Percentiles rank a stretch among this genome's conserved stretches.
phyloP scores from a whole-genome alignment of 2,329 filamentous ascomycete species.

The Hyphodiscus sp. region DNA sequence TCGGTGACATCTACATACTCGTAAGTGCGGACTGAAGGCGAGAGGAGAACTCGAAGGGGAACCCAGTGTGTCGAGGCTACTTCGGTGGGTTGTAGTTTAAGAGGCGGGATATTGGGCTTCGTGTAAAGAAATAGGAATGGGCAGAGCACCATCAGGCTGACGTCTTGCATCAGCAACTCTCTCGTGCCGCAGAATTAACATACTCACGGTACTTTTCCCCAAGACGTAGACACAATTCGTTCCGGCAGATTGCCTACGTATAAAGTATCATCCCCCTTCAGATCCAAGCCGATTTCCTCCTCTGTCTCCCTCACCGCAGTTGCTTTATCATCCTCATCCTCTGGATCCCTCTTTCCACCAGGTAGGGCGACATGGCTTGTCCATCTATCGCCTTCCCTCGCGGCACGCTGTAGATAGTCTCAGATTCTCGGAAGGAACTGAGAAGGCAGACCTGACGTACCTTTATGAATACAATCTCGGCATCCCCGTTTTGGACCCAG shows the following conservation, averaged over 20 bases:
- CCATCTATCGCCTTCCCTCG: slow-evolving; percentile 60
- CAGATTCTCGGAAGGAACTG: too few relatives aligned
- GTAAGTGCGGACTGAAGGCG: slow-evolving; percentile 51
- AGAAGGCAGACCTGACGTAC: too few relatives aligned
- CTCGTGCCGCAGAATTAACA: background rate
- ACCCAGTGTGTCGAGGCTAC: slow-evolving; percentile 67
- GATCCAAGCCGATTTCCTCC: slow-evolving; percentile 61
- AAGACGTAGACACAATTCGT: slow-evolving; percentile 58
- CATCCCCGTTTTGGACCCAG: slow-evolving; percentile 60
- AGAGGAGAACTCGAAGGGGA: slow-evolving; percentile 53
- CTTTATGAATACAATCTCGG: slow-evolving; percentile 68
- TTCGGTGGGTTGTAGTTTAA: slow-evolving; percentile 61
- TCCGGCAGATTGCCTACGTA: slow-evolving; percentile 58
- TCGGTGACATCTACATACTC: slow-evolving; percentile 59
- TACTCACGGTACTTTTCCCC: slow-evolving; percentile 57
- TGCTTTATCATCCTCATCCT: slow-evolving; percentile 14
- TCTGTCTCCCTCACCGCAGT: slow-evolving; percentile 57
- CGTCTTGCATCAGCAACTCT: background rate
- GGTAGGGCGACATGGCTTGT: slow-evolving; percentile 63
- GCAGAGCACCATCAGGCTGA: slow-evolving; percentile 61
- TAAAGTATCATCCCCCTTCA: slow-evolving; percentile 41
- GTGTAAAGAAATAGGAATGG: slow-evolving; percentile 62
- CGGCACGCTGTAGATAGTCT: too few relatives aligned
- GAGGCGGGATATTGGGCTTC: slow-evolving; percentile 45
- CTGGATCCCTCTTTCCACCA: slow-evolving; percentile 41